Evolutionary conservation across 2,329 filamentous ascomycete species (phyloP).

Genomic region (Cryphonectria radicalis): DNA sequence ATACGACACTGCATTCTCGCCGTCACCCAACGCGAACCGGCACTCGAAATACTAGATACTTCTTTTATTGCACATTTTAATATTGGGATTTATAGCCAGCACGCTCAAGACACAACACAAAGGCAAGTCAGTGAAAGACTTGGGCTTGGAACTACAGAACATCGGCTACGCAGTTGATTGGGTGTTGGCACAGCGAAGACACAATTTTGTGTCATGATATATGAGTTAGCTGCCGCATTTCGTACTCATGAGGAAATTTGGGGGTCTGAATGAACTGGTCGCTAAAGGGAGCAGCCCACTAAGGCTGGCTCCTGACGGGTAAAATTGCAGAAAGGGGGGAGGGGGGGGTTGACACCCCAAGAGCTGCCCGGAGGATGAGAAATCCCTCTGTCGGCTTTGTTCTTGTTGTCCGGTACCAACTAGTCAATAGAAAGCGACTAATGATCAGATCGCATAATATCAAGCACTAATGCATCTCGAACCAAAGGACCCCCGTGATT

Average conservation of each 20-base stretch:
- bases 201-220: conserved; percentile 3
- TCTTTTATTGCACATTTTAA: conserved; percentile 5
- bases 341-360: background rate
- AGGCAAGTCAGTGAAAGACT: background rate
- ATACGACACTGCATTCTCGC: conserved; percentile 58
- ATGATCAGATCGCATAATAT: conserved; percentile 8
- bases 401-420: background rate
- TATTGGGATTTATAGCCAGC: background rate
- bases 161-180: background rate
- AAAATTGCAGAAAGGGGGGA: background rate
- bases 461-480: conserved; percentile 5
- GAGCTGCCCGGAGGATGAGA: background rate
- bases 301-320: background rate
- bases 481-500: background rate
- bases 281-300: background rate
- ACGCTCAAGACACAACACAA: background rate
- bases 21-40: conserved; percentile 40
- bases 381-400: background rate
- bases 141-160: background rate
- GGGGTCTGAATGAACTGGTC: conserved; percentile 5
- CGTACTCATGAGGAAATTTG: background rate
- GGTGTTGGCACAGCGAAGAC: background rate
- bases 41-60: conserved; percentile 52
- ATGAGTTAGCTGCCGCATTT: background rate
- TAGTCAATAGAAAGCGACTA: conserved; percentile 7